Percentiles rank a stretch among this genome's conserved stretches.
Conservation (phyloP, 2,329 filamentous ascomycete species). For the Pyricularia sp. region DNA sequence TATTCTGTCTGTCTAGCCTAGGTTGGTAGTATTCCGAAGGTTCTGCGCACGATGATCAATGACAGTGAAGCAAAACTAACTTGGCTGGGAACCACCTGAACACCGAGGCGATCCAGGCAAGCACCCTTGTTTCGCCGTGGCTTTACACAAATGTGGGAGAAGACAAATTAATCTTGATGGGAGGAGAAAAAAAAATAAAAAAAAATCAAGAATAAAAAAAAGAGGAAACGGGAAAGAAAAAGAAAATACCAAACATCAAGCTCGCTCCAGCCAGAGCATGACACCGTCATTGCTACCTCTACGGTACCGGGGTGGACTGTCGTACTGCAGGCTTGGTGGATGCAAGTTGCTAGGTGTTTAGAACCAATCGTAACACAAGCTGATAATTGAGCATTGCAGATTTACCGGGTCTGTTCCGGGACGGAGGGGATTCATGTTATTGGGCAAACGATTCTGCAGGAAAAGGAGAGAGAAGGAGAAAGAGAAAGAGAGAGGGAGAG, state of each 20-base stretch:
- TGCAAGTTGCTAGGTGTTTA: neutral
- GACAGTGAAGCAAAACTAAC: neutral
- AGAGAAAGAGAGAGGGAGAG: neutral
- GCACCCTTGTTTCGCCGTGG: neutral
- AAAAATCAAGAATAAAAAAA: neutral
- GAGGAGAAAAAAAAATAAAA: neutral
- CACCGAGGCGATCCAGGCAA: neutral
- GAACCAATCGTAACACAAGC: neutral
- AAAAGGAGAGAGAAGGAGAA: neutral
- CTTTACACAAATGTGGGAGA: neutral
- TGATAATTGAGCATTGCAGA: neutral
- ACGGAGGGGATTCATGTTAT: neutral
- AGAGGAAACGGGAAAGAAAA: neutral
- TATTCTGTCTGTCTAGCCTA: neutral
- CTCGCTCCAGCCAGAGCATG: neutral
- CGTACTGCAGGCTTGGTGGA: neutral
- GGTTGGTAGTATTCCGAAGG: neutral
- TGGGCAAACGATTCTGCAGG: neutral
- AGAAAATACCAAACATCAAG: neutral
- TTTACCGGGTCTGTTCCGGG: neutral
- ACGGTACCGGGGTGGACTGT: neutral
- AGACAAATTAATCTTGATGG: neutral
- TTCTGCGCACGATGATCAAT: neutral
- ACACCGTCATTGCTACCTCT: neutral
- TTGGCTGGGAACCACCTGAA: neutral